A percentile compares a stretch with the other conserved stretches of the same genome.
phyloP scores from a whole-genome alignment of 2,329 filamentous ascomycete genomes.

The Scytalidium sp. region DNA sequence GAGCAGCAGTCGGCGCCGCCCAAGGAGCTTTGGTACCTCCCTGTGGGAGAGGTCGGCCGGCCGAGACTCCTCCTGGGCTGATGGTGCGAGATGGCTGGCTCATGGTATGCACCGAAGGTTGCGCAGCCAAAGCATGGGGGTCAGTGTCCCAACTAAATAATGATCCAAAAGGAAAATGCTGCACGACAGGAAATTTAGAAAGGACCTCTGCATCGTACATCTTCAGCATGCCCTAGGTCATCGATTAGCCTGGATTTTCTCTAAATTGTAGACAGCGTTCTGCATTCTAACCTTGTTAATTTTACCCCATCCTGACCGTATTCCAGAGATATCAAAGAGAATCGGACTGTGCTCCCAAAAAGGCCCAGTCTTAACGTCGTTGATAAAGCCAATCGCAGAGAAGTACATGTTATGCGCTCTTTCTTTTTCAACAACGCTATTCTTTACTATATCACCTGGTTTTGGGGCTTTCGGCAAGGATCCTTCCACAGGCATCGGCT shows the following conservation, averaged over 20 bases:
- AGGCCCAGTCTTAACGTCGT: constrained; percentile 92
- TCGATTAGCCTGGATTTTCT: constrained; percentile 4
- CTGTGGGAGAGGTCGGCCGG: constrained; percentile 4
- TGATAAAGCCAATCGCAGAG: constrained; percentile 91
- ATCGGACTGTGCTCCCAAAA: constrained; percentile 98
- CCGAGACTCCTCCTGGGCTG: constrained; percentile 1
- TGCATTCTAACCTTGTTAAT: constrained; percentile 72
- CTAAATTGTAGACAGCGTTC: neutral
- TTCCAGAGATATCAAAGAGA: constrained; percentile 89
- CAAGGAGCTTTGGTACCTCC: constrained; percentile 9
- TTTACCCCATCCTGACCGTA: constrained; percentile 93
- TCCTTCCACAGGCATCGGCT: constrained; percentile 72
- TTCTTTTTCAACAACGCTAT: constrained; percentile 61
- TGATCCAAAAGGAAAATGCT: constrained; percentile 84
- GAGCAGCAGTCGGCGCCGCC: constrained; percentile 1
- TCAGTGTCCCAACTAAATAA: constrained; percentile 76
- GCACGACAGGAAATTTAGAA: constrained; percentile 96
- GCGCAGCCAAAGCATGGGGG: constrained; percentile 50
- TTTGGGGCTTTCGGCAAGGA: constrained; percentile 70
- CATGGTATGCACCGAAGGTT: constrained; percentile 53
- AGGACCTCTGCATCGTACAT: constrained; percentile 98
- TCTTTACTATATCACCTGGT: constrained; percentile 66
- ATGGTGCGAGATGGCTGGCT: constrained; percentile 43
- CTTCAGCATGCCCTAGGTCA: constrained; percentile 86
- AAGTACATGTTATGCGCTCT: constrained; percentile 83